phyloP scores from a whole-genome alignment of 495 filamentous ascomycete species.

The Oidiodendron maius region DNA sequence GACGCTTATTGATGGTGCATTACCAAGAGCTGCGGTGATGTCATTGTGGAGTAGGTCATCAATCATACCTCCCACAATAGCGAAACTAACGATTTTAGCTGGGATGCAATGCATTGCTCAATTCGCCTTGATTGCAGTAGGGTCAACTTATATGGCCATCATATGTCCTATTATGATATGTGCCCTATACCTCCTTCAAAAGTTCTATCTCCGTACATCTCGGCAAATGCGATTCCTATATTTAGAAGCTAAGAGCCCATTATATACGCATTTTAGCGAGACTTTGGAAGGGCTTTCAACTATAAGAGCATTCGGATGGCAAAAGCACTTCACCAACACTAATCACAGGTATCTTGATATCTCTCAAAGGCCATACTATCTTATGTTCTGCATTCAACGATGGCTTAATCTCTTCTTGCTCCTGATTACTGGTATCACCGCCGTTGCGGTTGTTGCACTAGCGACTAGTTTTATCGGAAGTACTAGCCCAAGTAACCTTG shows the following conservation, averaged over 20 bases:
- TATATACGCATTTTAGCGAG: conserved; percentile 41
- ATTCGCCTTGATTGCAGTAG: neutral
- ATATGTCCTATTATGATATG: conserved; percentile 19
- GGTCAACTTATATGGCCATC: conserved; percentile 17
- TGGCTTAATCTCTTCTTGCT: conserved; percentile 47
- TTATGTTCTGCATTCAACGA: conserved; percentile 46
- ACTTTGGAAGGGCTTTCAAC: conserved; percentile 41
- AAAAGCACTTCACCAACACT: conserved; percentile 33
- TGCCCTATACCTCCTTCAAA: conserved; percentile 47
- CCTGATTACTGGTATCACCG: conserved; percentile 36
- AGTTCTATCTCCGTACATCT: conserved; percentile 57
- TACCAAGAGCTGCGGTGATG: conserved; percentile 9
- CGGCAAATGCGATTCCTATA: conserved; percentile 59
- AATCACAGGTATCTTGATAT: conserved; percentile 48
- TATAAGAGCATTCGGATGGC: conserved; percentile 44
- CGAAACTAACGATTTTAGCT: conserved; percentile 9
- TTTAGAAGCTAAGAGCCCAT: conserved; percentile 32
- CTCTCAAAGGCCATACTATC: conserved; percentile 41
- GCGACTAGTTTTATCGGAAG: conserved; percentile 25
- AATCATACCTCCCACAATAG: neutral
- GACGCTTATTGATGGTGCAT: conserved; percentile 19
- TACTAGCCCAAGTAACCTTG: conserved; percentile 42
- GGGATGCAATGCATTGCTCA: neutral
- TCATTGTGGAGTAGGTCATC: conserved; percentile 12
- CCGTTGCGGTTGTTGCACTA: conserved; percentile 33